These are phyloP conservation scores for Dicorynia guianensis DNA, from an alignment of 306 rosid genomes.

Conservation along the genomic window DNA sequence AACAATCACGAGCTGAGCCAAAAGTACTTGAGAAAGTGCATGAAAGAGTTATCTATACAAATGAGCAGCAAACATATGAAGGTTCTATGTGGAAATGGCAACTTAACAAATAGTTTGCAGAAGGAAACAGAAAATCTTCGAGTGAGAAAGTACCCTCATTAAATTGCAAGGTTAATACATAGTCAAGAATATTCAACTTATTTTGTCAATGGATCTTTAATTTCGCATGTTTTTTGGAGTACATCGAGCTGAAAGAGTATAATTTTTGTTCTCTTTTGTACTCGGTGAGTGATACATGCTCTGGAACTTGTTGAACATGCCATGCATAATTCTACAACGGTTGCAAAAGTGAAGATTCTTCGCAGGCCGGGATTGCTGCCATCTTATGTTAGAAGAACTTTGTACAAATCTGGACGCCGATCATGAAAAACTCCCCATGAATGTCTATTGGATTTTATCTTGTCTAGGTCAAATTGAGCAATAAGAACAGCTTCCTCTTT, in stretches of 20 bases:
- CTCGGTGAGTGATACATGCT: background rate
- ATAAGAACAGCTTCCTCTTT: slow-evolving; percentile 81
- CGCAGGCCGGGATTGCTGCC: slow-evolving; percentile 1
- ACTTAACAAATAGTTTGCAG: background rate
- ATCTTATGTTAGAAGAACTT: slow-evolving; percentile 76
- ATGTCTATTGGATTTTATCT: slow-evolving; percentile 78
- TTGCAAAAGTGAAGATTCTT: background rate
- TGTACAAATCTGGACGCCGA: slow-evolving; percentile 89
- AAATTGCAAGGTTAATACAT: no score
- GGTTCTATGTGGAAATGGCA: background rate
- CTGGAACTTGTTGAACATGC: background rate
- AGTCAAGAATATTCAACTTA: background rate
- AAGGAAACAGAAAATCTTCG: background rate
- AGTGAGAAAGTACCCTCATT: no score
- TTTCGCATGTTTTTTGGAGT: background rate
- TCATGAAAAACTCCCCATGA: slow-evolving; percentile 94
- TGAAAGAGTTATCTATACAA: no score
- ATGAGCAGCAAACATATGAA: background rate
- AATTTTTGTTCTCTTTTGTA: background rate
- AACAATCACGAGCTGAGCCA: no score
- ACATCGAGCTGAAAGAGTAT: background rate
- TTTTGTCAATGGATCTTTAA: background rate
- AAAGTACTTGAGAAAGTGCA: background rate
- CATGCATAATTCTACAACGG: background rate
- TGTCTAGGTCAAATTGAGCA: slow-evolving; percentile 78